These are phyloP conservation scores for Infundibulicybe gibba DNA, from an alignment of 768 basidiomycete genomes.

Conservation along the genomic window DNA sequence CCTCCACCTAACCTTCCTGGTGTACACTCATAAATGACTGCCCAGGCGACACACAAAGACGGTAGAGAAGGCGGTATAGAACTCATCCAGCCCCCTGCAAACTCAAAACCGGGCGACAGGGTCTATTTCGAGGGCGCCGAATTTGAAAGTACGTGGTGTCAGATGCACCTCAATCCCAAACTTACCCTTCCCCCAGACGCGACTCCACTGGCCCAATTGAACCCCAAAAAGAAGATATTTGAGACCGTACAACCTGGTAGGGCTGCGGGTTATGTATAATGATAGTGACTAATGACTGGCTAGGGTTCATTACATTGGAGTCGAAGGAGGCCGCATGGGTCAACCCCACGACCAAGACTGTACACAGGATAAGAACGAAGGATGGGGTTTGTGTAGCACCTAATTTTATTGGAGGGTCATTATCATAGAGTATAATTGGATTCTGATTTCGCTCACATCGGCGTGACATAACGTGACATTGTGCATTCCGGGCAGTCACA, in stretches of 20 bases:
- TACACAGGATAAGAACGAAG: conserved; percentile 85
- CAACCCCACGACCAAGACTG: conserved; percentile 71
- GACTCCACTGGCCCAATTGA: conserved; percentile 77
- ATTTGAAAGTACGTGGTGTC: conserved; percentile 60
- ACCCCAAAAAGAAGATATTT: conserved; percentile 99
- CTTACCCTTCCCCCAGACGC: conserved; percentile 35
- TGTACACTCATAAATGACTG: conserved; percentile 1
- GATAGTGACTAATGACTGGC: conserved; percentile 2
- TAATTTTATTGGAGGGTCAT: conserved; percentile 83
- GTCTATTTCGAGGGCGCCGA: conserved; percentile 93
- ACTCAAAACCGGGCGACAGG: conserved; percentile 86
- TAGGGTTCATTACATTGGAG: conserved; percentile 87
- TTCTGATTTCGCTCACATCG: neutral
- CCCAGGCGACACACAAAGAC: conserved; percentile 84
- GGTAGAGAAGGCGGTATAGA: conserved; percentile 91
- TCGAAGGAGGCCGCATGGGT: conserved; percentile 91
- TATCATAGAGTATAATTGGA: conserved; percentile 56
- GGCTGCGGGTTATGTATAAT: neutral
- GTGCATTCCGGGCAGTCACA: no score
- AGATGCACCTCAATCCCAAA: neutral
- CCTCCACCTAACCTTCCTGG: neutral
- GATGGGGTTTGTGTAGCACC: conserved; percentile 79
- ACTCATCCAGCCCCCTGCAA: conserved; percentile 82
- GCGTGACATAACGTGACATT: no score
- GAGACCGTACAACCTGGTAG: conserved; percentile 92